These are phyloP conservation scores for Symbiodinium natans DNA, from an alignment of 73 alveolate genomes.

Conservation along the genomic window DNA sequence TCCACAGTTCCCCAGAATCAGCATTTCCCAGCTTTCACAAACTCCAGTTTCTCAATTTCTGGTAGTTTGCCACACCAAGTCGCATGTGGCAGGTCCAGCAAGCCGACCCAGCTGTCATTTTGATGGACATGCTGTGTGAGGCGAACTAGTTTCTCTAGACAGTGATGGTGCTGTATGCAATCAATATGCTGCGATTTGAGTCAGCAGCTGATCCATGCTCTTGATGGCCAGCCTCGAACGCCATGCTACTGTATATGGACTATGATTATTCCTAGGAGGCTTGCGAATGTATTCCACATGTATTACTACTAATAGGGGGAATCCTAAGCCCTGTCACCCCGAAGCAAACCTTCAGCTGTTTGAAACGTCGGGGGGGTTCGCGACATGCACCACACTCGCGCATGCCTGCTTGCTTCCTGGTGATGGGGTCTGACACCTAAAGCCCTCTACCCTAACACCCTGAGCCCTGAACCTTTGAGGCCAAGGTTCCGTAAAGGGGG, in stretches of 20 bases:
- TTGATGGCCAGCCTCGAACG: too few species aligned
- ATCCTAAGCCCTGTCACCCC: too few species aligned
- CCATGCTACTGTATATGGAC: too few species aligned
- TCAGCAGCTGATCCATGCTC: background rate
- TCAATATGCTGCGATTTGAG: background rate
- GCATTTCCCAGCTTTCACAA: too few species aligned
- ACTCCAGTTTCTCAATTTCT: too few species aligned
- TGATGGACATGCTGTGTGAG: background rate
- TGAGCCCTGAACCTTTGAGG: background rate
- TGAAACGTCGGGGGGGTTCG: too few species aligned
- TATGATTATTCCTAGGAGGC: too few species aligned
- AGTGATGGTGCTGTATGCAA: background rate
- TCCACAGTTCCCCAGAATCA: too few species aligned
- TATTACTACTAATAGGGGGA: too few species aligned
- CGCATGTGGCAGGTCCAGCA: background rate
- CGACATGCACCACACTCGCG: background rate
- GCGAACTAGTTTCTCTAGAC: background rate
- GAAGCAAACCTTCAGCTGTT: too few species aligned
- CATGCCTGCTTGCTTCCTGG: background rate
- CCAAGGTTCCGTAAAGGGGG: background rate
- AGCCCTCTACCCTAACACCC: background rate
- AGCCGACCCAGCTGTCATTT: background rate
- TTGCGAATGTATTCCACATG: too few species aligned
- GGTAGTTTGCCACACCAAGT: too few species aligned
- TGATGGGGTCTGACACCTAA: background rate